Evolutionary conservation across 192 early-diverging fungal species (phyloP).

Genomic region (Geosiphon pyriformis): DNA sequence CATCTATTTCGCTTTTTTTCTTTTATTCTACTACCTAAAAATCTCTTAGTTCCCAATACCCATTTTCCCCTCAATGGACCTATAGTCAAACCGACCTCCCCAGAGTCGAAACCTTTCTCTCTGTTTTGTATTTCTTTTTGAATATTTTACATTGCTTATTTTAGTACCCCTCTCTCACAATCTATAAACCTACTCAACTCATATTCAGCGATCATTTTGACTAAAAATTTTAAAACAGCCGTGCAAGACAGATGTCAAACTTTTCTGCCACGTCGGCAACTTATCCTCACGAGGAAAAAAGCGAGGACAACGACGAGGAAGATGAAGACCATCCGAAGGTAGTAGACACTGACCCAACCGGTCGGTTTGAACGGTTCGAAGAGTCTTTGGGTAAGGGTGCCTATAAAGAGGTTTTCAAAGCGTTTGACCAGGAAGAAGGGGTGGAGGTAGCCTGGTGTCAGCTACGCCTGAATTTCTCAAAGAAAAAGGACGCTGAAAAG

Average conservation of each 20-base stretch:
- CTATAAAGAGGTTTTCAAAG: slow-evolving; percentile 78
- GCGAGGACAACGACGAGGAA: slow-evolving; percentile 29
- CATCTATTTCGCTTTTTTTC: no score
- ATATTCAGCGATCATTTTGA: no score
- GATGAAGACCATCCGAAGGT: slow-evolving; percentile 29
- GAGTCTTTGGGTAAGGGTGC: slow-evolving; percentile 71
- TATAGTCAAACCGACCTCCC: no score
- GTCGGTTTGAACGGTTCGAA: slow-evolving; percentile 57
- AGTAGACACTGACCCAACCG: slow-evolving; percentile 52
- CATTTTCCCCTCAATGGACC: no score
- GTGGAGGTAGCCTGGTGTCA: slow-evolving; percentile 91
- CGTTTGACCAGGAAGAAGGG: slow-evolving; percentile 79
- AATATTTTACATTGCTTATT: no score
- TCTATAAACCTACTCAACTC: no score
- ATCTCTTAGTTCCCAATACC: no score
- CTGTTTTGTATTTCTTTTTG: no score
- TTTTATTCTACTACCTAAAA: no score
- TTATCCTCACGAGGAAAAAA: not conserved
- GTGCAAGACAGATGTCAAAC: not conserved
- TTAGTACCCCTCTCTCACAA: no score
- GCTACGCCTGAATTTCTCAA: slow-evolving; percentile 48
- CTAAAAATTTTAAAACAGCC: no score
- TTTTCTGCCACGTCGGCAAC: not conserved
- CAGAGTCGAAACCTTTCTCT: no score
- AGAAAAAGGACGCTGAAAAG: slow-evolving; percentile 35